Conservation (phyloP, 2,329 filamentous ascomycete genomes). For the Ophiostoma ulmi region DNA sequence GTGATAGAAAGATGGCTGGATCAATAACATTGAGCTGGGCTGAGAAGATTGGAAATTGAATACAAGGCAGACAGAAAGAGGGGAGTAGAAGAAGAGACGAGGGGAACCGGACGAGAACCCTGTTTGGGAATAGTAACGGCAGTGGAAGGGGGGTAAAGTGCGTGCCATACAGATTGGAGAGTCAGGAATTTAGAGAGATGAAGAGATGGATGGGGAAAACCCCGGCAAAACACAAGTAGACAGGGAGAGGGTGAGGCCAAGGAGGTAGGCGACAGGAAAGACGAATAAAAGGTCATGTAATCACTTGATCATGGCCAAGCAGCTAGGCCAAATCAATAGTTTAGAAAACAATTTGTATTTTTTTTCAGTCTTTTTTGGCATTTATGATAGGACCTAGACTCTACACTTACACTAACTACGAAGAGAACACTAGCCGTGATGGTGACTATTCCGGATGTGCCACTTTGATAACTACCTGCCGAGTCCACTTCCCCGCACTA, state of each 20-base stretch:
- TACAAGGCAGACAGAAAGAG: not conserved
- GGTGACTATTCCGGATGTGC: too few relatives aligned
- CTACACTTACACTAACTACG: too few relatives aligned
- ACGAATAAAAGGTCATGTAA: not conserved
- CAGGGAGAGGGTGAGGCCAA: too few relatives aligned
- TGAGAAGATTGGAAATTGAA: not conserved
- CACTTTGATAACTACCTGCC: not conserved
- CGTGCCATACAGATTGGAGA: not conserved
- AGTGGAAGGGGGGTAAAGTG: not conserved
- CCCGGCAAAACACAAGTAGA: too few relatives aligned
- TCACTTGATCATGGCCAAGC: not conserved
- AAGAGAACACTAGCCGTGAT: too few relatives aligned
- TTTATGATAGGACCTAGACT: too few relatives aligned
- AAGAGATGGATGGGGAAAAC: not conserved
- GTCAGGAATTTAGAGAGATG: not conserved
- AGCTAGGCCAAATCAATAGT: not conserved
- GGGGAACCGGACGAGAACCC: not conserved
- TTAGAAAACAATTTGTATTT: too few relatives aligned
- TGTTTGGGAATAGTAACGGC: not conserved
- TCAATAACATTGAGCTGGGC: not conserved
- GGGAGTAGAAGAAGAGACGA: not conserved
- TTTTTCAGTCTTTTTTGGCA: too few relatives aligned
- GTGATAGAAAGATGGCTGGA: not conserved
- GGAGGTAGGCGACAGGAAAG: not conserved
- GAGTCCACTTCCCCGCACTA: conserved; percentile 11